phyloP scores from a whole-genome alignment of 1,284 basidiomycete genomes.

The Fomitopsis betulina region DNA sequence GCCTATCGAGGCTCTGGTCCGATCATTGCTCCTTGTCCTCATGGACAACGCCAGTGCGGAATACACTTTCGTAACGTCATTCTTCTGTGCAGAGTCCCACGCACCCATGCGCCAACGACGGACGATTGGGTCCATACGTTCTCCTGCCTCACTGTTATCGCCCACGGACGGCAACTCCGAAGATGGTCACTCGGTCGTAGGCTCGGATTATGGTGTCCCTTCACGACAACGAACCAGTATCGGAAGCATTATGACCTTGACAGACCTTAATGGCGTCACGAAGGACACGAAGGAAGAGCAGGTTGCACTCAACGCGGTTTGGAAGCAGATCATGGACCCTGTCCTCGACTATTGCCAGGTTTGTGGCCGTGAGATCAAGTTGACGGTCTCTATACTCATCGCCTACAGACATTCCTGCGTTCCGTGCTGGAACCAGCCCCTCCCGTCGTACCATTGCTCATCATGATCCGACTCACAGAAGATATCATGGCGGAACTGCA shows the following conservation, averaged over 20 bases:
- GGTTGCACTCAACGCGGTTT: slow-evolving; percentile 55
- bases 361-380: background rate
- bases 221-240: slow-evolving; percentile 26
- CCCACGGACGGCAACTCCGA: slow-evolving; percentile 25
- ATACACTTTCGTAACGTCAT: slow-evolving; percentile 80
- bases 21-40: slow-evolving; percentile 83
- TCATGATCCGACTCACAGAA: slow-evolving; percentile 87
- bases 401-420: slow-evolving; percentile 66
- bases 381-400: background rate
- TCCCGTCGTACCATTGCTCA: slow-evolving; percentile 70
- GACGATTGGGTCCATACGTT: slow-evolving; percentile 29
- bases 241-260: slow-evolving; percentile 19
- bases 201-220: slow-evolving; percentile 21
- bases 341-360: slow-evolving; percentile 82
- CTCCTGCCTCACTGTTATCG: slow-evolving; percentile 33
- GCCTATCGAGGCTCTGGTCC: slow-evolving; percentile 76
- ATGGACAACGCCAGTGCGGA: slow-evolving; percentile 92
- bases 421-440: slow-evolving; percentile 67
- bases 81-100: slow-evolving; percentile 57
- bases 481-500: slow-evolving; percentile 70
- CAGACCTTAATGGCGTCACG: slow-evolving; percentile 10
- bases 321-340: slow-evolving; percentile 91
- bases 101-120: slow-evolving; percentile 30
- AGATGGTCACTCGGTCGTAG: slow-evolving; percentile 23
- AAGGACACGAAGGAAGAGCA: slow-evolving; percentile 66